Evolutionary conservation across 2,329 filamentous ascomycete species (phyloP), one percentile per base, ranked within the genome.

Genomic region (Ophiocordyceps camponoti-rufipedis): DNA sequence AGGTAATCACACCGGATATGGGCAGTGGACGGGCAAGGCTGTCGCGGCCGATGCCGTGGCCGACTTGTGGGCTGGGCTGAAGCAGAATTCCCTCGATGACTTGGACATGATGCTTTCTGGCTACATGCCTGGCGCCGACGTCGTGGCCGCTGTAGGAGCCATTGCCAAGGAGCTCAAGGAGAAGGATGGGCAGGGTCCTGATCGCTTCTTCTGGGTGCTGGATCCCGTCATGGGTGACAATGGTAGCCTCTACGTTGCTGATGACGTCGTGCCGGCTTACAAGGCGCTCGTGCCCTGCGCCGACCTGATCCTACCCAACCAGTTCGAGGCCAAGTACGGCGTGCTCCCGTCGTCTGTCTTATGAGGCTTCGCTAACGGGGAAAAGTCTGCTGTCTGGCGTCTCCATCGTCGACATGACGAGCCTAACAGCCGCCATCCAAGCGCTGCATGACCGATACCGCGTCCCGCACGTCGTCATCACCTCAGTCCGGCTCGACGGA

Each of bases 141-240:
- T 82, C 1, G 85, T 98, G 35, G 74, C 84, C 54, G 81, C 85
- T 9, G 84, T 96, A 1, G 91, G 89, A 9, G 70, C 72, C 46
- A 94, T 98, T 52, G 91, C 78, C 12, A 72, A 80, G 51, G 86
- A 94, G 54, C 71, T 95, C 49, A 83, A 82, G 58, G 67, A 73
- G 45, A 81, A 78, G 54, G 71, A 75, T 2, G 67, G 66, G 54
- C 71, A 75, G 2, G 71, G 69, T 31, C 80, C 83, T 0, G 84
- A 86, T 0, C 78, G 73, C 42, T 94, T 96, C 67, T 96, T 96
- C 65, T 96, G 89, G 89, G 85, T 94, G 3, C 72, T 98, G 28
- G 91, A 98, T 60, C 91, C 93, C 0, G 91, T 98, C 43, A 98
- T 98, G 91, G 91, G 91, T 29, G 91, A 98, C 59, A 87, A 95